These are phyloP conservation scores for Coemansia sp. DNA, from an alignment of 192 early-diverging fungal species.

Conservation along the genomic window DNA sequence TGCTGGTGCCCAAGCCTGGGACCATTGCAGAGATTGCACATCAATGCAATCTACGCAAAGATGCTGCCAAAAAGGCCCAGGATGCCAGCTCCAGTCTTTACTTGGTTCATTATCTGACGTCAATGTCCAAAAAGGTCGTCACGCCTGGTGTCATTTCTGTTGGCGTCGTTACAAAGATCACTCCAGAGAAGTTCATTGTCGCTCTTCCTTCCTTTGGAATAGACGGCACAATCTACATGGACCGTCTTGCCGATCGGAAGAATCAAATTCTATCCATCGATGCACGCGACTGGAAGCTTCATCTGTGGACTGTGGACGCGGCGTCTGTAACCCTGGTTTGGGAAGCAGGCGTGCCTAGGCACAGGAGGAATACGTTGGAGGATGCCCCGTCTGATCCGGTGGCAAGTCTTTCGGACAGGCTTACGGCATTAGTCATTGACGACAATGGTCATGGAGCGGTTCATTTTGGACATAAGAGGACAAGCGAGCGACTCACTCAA, in stretches of 20 bases:
- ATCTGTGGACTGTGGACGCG: conserved; percentile 32
- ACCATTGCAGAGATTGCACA: conserved; percentile 58
- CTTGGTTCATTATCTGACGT: conserved; percentile 73
- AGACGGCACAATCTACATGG: conserved; percentile 78
- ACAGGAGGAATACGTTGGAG: not conserved
- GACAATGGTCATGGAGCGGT: conserved; percentile 24
- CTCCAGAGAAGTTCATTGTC: conserved; percentile 84
- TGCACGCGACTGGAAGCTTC: conserved; percentile 22
- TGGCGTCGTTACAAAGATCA: conserved; percentile 68
- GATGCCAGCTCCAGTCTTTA: conserved; percentile 89
- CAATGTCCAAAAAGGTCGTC: conserved; percentile 64
- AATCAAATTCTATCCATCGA: conserved; percentile 25
- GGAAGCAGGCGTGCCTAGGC: conserved; percentile 8
- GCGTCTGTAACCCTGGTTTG: conserved; percentile 26
- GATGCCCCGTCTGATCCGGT: not conserved
- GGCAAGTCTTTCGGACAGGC: conserved; percentile 33
- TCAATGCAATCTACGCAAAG: conserved; percentile 82
- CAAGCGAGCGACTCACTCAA: conserved; percentile 37
- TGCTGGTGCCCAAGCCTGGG: conserved; percentile 23
- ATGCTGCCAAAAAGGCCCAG: conserved; percentile 77
- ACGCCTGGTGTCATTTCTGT: conserved; percentile 22
- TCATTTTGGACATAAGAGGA: conserved; percentile 15
- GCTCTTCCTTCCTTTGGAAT: conserved; percentile 84
- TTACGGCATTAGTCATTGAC: conserved; percentile 17
- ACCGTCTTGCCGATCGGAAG: conserved; percentile 34